phyloP scores from a whole-genome alignment of 768 basidiomycete genomes.

The Tulasnella sp. region DNA sequence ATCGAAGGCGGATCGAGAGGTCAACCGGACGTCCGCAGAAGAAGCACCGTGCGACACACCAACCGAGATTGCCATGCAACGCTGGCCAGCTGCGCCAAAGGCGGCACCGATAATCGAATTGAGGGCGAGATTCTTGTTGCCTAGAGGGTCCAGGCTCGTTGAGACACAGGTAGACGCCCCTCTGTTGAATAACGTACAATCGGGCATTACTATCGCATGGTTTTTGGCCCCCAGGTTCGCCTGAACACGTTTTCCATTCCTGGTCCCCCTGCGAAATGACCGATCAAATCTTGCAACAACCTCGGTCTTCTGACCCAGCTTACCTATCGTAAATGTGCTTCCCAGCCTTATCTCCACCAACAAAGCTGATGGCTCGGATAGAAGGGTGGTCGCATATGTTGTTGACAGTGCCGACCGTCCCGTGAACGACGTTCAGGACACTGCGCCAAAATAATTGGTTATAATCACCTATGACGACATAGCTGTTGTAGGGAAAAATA shows the following conservation, averaged over 20 bases:
- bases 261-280: conserved; percentile 42
- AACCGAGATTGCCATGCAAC: conserved; percentile 94
- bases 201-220: conserved; percentile 85
- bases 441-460: conserved; percentile 26
- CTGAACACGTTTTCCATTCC: conserved; percentile 77
- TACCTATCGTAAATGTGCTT: conserved; percentile 86
- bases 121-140: conserved; percentile 82
- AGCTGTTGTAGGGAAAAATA: not conserved
- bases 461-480: not conserved
- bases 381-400: conserved; percentile 83
- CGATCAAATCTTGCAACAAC: not conserved
- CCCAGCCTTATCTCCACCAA: conserved; percentile 87
- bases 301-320: not conserved
- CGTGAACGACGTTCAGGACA: conserved; percentile 87
- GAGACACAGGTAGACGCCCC: not conserved
- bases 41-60: conserved; percentile 35
- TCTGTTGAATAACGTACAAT: conserved; percentile 52
- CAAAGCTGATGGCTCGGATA: conserved; percentile 93
- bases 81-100: conserved; percentile 93
- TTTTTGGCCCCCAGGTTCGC: conserved; percentile 95
- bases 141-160: conserved; percentile 29
- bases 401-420: conserved; percentile 80
- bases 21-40: not conserved
- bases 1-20: not conserved
- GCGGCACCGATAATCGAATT: conserved; percentile 91